Evolutionary conservation across 306 rosid species (phyloP), one percentile per base, ranked within the genome.

Genomic region (Quercus parvula): DNA sequence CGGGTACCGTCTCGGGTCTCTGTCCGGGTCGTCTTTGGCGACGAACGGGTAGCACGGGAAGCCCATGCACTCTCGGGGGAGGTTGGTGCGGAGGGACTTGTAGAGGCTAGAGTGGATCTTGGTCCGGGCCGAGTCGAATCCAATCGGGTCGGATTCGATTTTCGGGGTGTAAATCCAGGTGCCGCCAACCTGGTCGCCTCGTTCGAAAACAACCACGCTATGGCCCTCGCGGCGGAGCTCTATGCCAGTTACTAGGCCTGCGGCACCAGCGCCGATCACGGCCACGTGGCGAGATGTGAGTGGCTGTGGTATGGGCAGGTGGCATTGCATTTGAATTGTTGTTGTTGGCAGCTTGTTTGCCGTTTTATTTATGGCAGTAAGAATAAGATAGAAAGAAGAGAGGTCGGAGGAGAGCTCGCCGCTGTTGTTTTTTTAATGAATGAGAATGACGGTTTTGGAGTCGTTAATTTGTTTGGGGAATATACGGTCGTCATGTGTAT

Each of bases 181-280:
- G 10, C 97, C 98, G 1, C 98, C 94, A 0, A 90, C 44, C 78
- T 84, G 79, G 25, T 83, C 78, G 24, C 75, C 86, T 77, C 66
- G 80, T 77, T 94, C 98, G 86, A 88, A 91, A 0, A 91, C 87
- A 13, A 91, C 92, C 8, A 90, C 97, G 0, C 27, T 33, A 35
- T 86, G 97, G 19, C 97, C 94, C 63, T 91, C 92, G 13, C 88
- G 81, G 1, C 88, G 84, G 79, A 94, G 95, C 85, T 94, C 98
- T 19, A 92, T 92, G 0, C 95, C 92, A 2, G 89, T 86, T 2
- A 87, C 90, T 0, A 94, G 74, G 5, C 98, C 98, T 0, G 75
- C 74, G 14, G 87, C 89, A 1, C 97, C 97, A 4, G 93, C 97
- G 1, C 97, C 97, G 41, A 94, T 86, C 1, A 94, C 97, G 4